Evolutionary conservation across 2,329 filamentous ascomycete genomes (phyloP).

Genomic region (Nemania bipapillata): DNA sequence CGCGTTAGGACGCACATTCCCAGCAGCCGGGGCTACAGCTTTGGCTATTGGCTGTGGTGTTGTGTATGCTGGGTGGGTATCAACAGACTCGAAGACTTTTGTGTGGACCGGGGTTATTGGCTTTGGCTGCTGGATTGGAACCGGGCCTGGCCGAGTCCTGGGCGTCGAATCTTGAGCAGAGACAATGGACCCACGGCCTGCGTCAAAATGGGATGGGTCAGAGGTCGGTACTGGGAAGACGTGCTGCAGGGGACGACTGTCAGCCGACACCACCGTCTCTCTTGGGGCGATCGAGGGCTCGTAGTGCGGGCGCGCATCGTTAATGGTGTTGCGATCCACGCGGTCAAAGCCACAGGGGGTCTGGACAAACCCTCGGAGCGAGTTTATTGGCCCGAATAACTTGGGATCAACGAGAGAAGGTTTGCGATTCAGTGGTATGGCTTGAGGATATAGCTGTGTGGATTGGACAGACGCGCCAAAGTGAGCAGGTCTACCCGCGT

Average conservation of each 20-base stretch:
- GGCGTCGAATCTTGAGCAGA: conserved; percentile 56
- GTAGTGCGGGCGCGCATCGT: conserved; percentile 51
- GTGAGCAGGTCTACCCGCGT: conserved; percentile 31
- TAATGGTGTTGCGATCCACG: conserved; percentile 48
- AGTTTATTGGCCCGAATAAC: conserved; percentile 70
- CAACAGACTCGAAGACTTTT: conserved; percentile 70
- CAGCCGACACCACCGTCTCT: conserved; percentile 53
- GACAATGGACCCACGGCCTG: conserved; percentile 61
- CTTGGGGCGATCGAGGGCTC: conserved; percentile 51
- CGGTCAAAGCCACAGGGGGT: conserved; percentile 67
- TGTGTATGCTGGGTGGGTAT: conserved; percentile 52
- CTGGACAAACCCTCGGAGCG: conserved; percentile 66
- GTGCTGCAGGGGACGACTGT: conserved; percentile 64
- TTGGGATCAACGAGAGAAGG: conserved; percentile 66
- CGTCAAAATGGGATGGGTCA: conserved; percentile 72
- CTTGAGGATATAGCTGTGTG: conserved; percentile 39
- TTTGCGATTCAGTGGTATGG: conserved; percentile 48
- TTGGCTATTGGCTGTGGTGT: conserved; percentile 54
- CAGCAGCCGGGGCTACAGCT: conserved; percentile 58
- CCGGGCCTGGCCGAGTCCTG: conserved; percentile 64
- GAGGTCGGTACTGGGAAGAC: conserved; percentile 74
- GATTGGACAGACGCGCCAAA: conserved; percentile 31
- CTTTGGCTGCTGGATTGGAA: conserved; percentile 85
- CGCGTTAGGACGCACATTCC: conserved; percentile 61
- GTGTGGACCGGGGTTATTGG: conserved; percentile 78